Evolutionary conservation across 495 filamentous ascomycete genomes (phyloP).

Genomic region (Terfezia boudieri): DNA sequence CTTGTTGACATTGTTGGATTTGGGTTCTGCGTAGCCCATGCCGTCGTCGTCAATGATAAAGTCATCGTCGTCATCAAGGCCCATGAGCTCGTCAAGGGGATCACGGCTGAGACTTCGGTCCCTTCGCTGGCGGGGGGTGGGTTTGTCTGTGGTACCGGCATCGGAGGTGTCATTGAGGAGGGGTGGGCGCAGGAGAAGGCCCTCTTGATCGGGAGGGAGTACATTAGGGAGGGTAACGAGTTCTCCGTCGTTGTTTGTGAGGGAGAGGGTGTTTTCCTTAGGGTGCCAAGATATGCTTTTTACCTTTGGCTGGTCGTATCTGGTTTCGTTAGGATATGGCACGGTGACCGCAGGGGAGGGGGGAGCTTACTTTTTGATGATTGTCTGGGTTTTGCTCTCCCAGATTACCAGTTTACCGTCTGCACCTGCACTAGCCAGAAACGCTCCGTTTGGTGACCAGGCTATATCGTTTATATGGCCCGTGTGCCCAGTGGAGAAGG

Average conservation of each 20-base stretch:
- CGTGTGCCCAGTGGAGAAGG: constrained; percentile 55
- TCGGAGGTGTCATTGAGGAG: background rate
- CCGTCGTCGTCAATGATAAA: constrained; percentile 92
- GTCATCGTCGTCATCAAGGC: constrained; percentile 29
- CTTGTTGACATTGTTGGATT: constrained; percentile 25
- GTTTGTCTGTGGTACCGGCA: background rate
- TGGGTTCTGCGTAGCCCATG: constrained; percentile 58
- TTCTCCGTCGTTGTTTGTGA: constrained; percentile 76
- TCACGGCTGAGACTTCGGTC: constrained; percentile 21
- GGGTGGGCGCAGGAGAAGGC: constrained; percentile 29
- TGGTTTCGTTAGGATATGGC: constrained; percentile 8
- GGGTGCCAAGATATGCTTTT: constrained; percentile 83
- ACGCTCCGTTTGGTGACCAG: constrained; percentile 86
- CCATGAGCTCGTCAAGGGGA: constrained; percentile 31
- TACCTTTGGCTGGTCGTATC: constrained; percentile 57
- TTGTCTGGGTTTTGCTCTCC: constrained; percentile 68
- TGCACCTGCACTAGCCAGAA: constrained; percentile 59
- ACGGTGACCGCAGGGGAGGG: too few relatives aligned
- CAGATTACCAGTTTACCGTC: constrained; percentile 72
- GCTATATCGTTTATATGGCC: constrained; percentile 68
- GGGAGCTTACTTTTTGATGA: constrained; percentile 28
- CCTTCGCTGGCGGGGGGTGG: background rate
- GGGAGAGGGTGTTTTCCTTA: constrained; percentile 61
- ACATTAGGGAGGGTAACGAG: constrained; percentile 71
- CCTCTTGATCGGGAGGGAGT: constrained; percentile 39